These are phyloP conservation scores for Hyaloperonospora arabidopsidis DNA, from an alignment of 352 stramenopile genomes.

Conservation along the genomic window DNA sequence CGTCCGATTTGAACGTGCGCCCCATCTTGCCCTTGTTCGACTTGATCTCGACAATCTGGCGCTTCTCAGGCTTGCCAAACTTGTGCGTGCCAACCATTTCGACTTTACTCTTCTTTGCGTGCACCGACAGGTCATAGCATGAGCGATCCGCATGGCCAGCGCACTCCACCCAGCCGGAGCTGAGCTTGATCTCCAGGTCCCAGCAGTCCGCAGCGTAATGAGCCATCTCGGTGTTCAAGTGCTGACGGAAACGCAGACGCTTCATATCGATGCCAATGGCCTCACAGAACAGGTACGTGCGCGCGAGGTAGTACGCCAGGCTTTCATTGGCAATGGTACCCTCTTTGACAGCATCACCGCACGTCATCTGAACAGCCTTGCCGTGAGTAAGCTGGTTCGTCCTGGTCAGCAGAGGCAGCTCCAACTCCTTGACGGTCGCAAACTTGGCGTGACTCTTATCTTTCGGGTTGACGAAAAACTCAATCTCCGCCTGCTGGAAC, in stretches of 20 bases:
- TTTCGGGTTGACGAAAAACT: slow-evolving; percentile 98
- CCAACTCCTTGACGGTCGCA: slow-evolving; percentile 61
- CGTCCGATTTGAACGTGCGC: slow-evolving; percentile 94
- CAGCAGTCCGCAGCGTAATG: slow-evolving; percentile 99
- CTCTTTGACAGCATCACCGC: slow-evolving; percentile 85
- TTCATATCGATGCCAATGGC: slow-evolving; percentile 91
- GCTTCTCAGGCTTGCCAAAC: slow-evolving; percentile 90
- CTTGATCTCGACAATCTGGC: slow-evolving; percentile 91
- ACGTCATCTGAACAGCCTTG: slow-evolving; percentile 91
- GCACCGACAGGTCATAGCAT: slow-evolving; percentile 94
- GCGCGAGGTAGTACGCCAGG: slow-evolving; percentile 98
- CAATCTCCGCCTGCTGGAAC: slow-evolving; percentile 99
- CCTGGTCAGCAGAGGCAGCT: slow-evolving; percentile 88
- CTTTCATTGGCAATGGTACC: slow-evolving; percentile 98
- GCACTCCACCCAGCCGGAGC: slow-evolving; percentile 98
- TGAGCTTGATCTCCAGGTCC: slow-evolving; percentile 98
- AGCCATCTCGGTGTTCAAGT: slow-evolving; percentile 99
- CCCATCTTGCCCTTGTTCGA: slow-evolving; percentile 95
- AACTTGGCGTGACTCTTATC: slow-evolving; percentile 99
- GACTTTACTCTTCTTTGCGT: slow-evolving; percentile 83
- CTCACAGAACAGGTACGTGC: slow-evolving; percentile 94
- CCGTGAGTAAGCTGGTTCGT: slow-evolving; percentile 95
- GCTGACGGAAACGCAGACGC: slow-evolving; percentile 96
- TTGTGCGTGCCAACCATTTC: slow-evolving; percentile 86
- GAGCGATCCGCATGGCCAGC: slow-evolving; percentile 97